Conservation (phyloP, 2,329 filamentous ascomycete genomes). For the Ustulina deusta region DNA sequence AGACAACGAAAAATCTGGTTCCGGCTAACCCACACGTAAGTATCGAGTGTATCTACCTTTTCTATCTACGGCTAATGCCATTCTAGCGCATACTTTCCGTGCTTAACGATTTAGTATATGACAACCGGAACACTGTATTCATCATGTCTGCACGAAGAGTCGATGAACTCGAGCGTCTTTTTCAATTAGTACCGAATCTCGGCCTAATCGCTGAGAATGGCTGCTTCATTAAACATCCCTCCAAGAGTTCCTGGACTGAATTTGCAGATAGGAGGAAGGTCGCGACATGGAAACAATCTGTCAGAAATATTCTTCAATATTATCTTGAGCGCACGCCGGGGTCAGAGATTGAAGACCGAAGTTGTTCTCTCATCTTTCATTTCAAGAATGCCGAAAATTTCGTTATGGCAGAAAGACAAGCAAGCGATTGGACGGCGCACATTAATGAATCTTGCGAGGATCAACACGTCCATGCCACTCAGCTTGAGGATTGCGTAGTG, state of each 20-base stretch:
- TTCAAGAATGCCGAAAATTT: conserved; percentile 85
- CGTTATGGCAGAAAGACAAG: conserved; percentile 79
- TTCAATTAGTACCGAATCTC: conserved; percentile 83
- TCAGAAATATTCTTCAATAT: conserved; percentile 85
- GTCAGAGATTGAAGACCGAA: conserved; percentile 88
- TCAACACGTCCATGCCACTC: conserved; percentile 85
- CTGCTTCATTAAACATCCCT: conserved; percentile 83
- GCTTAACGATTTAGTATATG: conserved; percentile 82
- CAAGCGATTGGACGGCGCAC: conserved; percentile 90
- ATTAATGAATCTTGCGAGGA: conserved; percentile 93
- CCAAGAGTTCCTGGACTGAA: conserved; percentile 77
- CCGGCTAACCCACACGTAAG: conserved; percentile 78
- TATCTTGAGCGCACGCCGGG: conserved; percentile 91
- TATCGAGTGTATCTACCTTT: conserved; percentile 39
- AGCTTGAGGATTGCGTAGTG: conserved; percentile 81
- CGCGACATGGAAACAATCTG: conserved; percentile 83
- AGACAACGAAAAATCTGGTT: conserved; percentile 85
- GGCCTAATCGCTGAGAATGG: conserved; percentile 96
- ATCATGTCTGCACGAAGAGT: conserved; percentile 92
- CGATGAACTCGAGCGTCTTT: conserved; percentile 87
- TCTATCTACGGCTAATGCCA: conserved; percentile 27
- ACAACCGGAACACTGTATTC: conserved; percentile 87
- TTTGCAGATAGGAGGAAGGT: conserved; percentile 80
- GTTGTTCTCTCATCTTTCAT: conserved; percentile 91
- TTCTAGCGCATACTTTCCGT: conserved; percentile 81